Percentiles rank a stretch among this genome's conserved stretches.
Conservation (phyloP, 345 rosid species). For the Eucalyptus pumila region DNA sequence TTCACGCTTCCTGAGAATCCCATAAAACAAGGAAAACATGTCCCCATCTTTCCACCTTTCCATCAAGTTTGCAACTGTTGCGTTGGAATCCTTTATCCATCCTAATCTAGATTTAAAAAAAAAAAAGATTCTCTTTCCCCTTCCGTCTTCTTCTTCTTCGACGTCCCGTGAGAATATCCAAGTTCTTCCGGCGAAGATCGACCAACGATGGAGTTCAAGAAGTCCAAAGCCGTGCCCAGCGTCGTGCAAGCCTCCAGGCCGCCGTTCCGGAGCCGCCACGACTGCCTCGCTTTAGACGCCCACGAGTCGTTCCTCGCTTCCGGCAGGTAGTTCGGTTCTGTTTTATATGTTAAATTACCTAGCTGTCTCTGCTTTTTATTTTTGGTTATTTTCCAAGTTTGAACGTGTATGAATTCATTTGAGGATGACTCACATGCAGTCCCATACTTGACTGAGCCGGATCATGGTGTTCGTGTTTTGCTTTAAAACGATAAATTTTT, state of each 20-base stretch:
- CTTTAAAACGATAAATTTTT: not conserved
- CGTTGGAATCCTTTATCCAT: not conserved
- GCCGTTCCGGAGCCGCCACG: slow-evolving; percentile 39
- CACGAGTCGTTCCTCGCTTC: slow-evolving; percentile 60
- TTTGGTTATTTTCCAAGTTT: not conserved
- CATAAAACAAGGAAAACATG: not conserved
- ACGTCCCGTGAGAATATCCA: too few relatives aligned
- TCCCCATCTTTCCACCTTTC: not conserved
- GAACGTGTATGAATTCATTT: not conserved
- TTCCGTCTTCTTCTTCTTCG: too few relatives aligned
- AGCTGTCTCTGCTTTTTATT: not conserved
- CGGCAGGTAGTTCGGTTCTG: slow-evolving; percentile 2
- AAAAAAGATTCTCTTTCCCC: too few relatives aligned
- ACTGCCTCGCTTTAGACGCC: slow-evolving; percentile 54
- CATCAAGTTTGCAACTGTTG: not conserved
- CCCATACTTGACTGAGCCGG: not conserved
- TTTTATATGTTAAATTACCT: not conserved
- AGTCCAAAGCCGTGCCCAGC: slow-evolving; percentile 48
- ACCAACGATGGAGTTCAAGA: not conserved
- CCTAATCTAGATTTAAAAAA: too few relatives aligned
- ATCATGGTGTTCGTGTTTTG: not conserved
- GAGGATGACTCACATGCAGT: not conserved
- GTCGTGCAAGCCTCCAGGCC: slow-evolving; percentile 65
- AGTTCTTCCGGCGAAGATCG: not conserved
- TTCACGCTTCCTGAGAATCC: not conserved